Percentiles rank a stretch among this genome's conserved stretches.
Conservation (phyloP, 2,329 filamentous ascomycete genomes). For the Penicillium sclerotiorum region DNA sequence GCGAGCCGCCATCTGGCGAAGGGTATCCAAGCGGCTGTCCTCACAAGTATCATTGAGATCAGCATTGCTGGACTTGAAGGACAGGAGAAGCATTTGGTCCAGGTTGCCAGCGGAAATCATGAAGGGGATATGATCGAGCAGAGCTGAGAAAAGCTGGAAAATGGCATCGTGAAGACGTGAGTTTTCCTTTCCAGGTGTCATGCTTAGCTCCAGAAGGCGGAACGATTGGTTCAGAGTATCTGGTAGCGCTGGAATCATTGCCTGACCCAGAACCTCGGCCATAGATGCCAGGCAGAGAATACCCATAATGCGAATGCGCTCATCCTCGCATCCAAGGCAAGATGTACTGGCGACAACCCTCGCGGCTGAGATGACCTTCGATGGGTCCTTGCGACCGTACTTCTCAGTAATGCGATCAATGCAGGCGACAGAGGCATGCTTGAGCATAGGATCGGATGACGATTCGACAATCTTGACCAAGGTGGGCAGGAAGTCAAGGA, state of each 20-base stretch:
- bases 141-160: constrained; percentile 75
- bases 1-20: constrained; percentile 70
- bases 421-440: constrained; percentile 83
- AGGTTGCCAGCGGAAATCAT: constrained; percentile 81
- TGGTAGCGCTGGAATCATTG: constrained; percentile 81
- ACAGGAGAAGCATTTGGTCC: constrained; percentile 70
- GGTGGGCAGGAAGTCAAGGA: constrained; percentile 78
- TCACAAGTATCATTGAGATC: constrained; percentile 64
- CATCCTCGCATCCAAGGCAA: constrained; percentile 74
- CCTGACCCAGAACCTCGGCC: constrained; percentile 83
- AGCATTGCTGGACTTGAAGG: constrained; percentile 69
- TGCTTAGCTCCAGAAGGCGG: constrained; percentile 67
- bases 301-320: constrained; percentile 77
- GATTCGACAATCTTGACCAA: constrained; percentile 75
- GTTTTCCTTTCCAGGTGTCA: constrained; percentile 57
- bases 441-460: constrained; percentile 72
- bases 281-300: constrained; percentile 85
- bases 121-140: constrained; percentile 83
- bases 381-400: constrained; percentile 88
- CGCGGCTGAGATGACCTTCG: constrained; percentile 74
- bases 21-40: constrained; percentile 67
- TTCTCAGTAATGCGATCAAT: constrained; percentile 92
- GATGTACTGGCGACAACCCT: constrained; percentile 73
- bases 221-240: constrained; percentile 72
- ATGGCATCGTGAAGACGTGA: constrained; percentile 76